phyloP scores from a whole-genome alignment of 1,139 yeast species.

The Magnusiomyces tetraspermus region DNA sequence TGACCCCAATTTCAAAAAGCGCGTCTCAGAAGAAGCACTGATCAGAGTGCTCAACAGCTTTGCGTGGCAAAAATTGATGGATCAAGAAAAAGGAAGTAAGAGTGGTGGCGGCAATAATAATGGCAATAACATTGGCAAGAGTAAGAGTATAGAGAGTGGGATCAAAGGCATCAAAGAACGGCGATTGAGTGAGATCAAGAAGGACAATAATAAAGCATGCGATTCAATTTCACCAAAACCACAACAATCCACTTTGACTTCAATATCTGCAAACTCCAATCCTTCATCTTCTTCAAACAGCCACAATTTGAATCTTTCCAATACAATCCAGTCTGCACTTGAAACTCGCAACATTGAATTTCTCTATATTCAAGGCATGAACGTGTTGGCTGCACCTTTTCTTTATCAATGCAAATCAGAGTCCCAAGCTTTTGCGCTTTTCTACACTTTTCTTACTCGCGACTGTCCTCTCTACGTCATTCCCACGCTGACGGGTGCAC shows the following conservation, averaged over 20 bases:
- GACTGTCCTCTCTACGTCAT: slow-evolving; percentile 73
- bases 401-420: slow-evolving; percentile 70
- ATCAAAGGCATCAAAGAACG: no score
- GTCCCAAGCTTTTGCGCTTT: slow-evolving; percentile 73
- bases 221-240: no score
- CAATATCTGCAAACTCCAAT: no score
- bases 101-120: no score
- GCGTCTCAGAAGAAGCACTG: slow-evolving; percentile 60
- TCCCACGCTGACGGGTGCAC: slow-evolving; percentile 74
- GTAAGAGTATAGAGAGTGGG: no score
- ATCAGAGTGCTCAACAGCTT: slow-evolving; percentile 64
- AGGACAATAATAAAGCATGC: no score
- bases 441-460: slow-evolving; percentile 47
- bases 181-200: no score
- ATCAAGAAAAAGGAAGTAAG: no score
- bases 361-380: slow-evolving; percentile 81
- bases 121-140: no score
- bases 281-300: no score
- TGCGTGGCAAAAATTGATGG: slow-evolving; percentile 40
- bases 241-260: no score
- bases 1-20: slow-evolving; percentile 54
- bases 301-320: no score
- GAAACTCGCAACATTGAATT: slow-evolving; percentile 12
- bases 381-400: slow-evolving; percentile 78
- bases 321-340: slow-evolving; percentile 41